Evolutionary conservation across 768 basidiomycete species (phyloP), one percentile per base, ranked within the genome.

Genomic region (Boletus sp.): DNA sequence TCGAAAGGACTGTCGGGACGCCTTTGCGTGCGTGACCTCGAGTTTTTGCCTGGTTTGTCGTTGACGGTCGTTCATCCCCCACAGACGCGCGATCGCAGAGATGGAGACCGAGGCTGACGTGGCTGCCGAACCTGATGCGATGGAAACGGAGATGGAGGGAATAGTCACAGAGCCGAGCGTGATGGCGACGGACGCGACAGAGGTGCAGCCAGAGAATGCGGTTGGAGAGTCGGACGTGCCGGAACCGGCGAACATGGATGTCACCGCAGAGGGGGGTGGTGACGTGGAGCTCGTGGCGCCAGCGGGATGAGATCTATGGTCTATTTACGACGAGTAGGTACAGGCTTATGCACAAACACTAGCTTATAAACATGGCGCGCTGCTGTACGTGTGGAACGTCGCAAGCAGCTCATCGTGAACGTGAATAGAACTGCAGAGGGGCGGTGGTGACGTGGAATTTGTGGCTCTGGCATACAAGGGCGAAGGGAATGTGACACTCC

Each of bases 1-100:
- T 18, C 78, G 82, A 47, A 75, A 78, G 14, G 78, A 79, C n/a
- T 86, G 86, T 63, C 78, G 83, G 24, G 77, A 79, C 40, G 86
- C 87, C 3, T 92, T 78, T 64, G 71, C 76, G 88, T 87, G 62
- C 48, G 85, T 77, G 14, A 12, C n/a, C 14, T 36, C 29, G 20
- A 9, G 3, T 49, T 5, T 24, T 42, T 18, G 24, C 35, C 20
- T 29, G 29, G 12, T 4, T 55, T 49, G 35, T 18, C 7, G 10
- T n/a, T 50, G 56, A 62, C 15, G 24, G 8, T 0, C 4, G 3
- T 11, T n/a, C 40, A 9, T 50, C 41, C 53, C 50, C n/a, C 36
- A 1, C 50, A 81, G 81, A 48, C 71, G 71, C 7, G 80, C 81
- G 7, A 67, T 73, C 6, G 72, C 77, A 4, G 80, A 82, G 58